These are phyloP conservation scores for Candida odintsovae DNA, from an alignment of 805 yeast genomes.

Conservation along the genomic window DNA sequence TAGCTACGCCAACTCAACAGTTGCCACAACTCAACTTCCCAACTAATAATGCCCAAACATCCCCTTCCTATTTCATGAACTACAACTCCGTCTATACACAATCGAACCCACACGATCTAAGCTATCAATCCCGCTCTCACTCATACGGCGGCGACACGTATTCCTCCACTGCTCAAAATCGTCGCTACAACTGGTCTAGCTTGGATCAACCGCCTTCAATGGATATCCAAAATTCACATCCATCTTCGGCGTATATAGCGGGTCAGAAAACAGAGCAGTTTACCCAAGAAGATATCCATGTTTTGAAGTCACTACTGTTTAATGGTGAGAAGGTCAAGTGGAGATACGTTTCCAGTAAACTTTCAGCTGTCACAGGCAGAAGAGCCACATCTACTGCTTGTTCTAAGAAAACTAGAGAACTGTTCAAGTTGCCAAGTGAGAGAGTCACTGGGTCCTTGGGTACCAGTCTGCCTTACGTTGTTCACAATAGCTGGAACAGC, in stretches of 20 bases:
- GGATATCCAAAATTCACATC: conserved; percentile 1
- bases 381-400: conserved; percentile 45
- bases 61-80: conserved; percentile 1
- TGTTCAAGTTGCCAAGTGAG: conserved; percentile 50
- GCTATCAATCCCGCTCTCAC: conserved; percentile 4
- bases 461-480: conserved; percentile 49
- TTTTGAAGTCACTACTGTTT: conserved; percentile 40
- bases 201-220: background rate
- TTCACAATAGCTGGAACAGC: conserved; percentile 42
- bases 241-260: background rate
- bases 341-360: conserved; percentile 44
- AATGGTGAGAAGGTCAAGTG: conserved; percentile 54
- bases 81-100: background rate
- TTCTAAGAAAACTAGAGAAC: conserved; percentile 45
- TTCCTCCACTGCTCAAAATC: background rate
- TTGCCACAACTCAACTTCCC: conserved; percentile 12
- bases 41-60: conserved; percentile 1
- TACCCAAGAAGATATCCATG: conserved; percentile 37
- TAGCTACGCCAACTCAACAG: conserved; percentile 1
- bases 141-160: conserved; percentile 6
- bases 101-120: background rate
- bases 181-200: background rate
- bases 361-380: conserved; percentile 31
- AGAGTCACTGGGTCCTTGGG: conserved; percentile 35
- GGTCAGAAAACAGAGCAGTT: conserved; percentile 10